These are phyloP conservation scores for Trichophyton schoenleinii DNA, from an alignment of 2,329 filamentous ascomycete species.

Conservation along the genomic window DNA sequence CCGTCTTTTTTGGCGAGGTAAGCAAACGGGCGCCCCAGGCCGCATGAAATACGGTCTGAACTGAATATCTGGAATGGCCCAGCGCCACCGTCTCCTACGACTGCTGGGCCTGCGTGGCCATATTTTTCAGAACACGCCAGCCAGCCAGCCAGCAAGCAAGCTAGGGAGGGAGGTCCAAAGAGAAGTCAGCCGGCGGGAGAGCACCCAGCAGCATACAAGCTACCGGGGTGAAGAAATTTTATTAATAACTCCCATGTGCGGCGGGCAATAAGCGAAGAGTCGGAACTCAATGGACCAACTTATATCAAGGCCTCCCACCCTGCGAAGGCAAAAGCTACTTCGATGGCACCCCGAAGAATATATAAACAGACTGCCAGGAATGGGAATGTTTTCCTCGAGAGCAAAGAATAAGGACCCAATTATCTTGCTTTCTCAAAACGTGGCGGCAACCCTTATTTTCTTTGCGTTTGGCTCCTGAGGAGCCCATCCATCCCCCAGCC, in stretches of 20 bases:
- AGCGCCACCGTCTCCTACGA: neutral
- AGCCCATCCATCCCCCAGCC: neutral
- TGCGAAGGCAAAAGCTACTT: neutral
- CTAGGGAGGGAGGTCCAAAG: neutral
- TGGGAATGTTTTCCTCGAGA: neutral
- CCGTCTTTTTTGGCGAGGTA: neutral
- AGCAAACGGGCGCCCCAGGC: neutral
- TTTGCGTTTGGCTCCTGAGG: no score
- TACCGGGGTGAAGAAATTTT: neutral
- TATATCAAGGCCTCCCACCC: neutral
- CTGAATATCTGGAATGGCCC: neutral
- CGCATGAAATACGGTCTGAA: neutral
- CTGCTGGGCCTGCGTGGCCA: neutral
- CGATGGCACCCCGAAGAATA: neutral
- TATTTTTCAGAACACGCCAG: neutral
- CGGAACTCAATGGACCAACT: neutral
- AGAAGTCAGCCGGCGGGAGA: neutral
- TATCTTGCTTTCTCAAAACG: neutral
- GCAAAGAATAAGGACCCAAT: neutral
- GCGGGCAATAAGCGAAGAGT: neutral
- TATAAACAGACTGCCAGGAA: neutral
- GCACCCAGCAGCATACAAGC: neutral
- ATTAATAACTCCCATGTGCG: slow-evolving; percentile 1
- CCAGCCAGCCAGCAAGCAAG: no score
- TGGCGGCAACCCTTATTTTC: neutral